phyloP scores from a whole-genome alignment of 371 early-diverging fungal species.

The Mucor circinelloides region DNA sequence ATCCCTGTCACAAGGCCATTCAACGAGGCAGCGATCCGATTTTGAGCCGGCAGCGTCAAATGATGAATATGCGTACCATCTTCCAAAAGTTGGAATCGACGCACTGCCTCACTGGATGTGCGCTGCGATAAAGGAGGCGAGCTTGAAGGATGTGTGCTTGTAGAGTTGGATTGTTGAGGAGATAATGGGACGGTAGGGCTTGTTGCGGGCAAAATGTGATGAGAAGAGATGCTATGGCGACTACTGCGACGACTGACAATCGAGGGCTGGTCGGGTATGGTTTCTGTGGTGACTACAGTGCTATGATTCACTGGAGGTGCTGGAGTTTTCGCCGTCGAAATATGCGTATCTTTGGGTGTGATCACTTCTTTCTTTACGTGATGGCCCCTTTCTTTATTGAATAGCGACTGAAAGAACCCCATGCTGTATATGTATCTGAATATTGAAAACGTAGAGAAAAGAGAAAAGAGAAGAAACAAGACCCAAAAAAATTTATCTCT shows the following conservation, averaged over 20 bases:
- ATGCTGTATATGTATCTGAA: neutral
- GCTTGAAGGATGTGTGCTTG: neutral
- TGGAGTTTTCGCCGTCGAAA: neutral
- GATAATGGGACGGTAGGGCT: neutral
- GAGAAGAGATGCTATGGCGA: neutral
- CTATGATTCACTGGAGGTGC: neutral
- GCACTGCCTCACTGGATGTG: neutral
- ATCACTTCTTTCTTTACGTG: neutral
- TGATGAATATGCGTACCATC: constrained; percentile 45
- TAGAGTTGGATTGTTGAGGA: neutral
- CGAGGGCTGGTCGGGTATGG: neutral
- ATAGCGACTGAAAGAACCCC: constrained; percentile 39
- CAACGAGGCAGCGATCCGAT: constrained; percentile 33
- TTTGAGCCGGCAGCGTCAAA: constrained; percentile 33
- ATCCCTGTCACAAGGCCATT: constrained; percentile 39
- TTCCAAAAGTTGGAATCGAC: constrained; percentile 34
- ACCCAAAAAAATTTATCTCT: neutral
- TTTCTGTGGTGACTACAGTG: constrained; percentile 1
- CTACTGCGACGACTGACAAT: neutral
- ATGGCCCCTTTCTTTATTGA: constrained; percentile 17
- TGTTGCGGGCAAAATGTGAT: constrained; percentile 1
- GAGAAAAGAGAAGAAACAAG: neutral
- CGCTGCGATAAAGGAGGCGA: constrained; percentile 7
- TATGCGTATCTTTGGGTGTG: neutral
- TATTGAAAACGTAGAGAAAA: neutral